Conservation (phyloP, 352 stramenopile genomes). For the Pythium rishiriense region DNA sequence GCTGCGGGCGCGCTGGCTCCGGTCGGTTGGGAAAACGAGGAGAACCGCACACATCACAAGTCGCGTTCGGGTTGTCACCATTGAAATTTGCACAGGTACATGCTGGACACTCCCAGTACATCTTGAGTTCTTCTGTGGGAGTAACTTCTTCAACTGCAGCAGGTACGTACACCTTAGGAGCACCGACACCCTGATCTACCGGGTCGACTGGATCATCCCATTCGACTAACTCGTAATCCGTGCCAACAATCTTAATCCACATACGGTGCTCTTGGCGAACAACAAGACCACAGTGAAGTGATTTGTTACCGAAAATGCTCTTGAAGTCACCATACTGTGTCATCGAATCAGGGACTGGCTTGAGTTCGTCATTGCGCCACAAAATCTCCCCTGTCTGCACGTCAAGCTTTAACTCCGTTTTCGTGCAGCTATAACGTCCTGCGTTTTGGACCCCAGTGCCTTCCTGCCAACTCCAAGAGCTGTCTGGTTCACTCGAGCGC, state of each 20-base stretch:
- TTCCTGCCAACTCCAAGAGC: constrained; percentile 68
- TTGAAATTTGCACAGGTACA: constrained; percentile 89
- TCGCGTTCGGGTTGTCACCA: constrained; percentile 73
- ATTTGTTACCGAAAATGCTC: constrained; percentile 80
- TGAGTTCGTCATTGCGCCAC: constrained; percentile 90
- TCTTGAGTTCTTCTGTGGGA: constrained; percentile 65
- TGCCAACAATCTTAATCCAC: constrained; percentile 90
- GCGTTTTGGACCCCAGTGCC: constrained; percentile 45
- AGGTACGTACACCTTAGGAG: constrained; percentile 49
- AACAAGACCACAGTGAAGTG: constrained; percentile 87
- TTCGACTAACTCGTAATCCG: constrained; percentile 85
- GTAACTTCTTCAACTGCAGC: constrained; percentile 17
- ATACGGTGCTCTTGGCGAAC: constrained; percentile 80
- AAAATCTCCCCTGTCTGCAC: constrained; percentile 87
- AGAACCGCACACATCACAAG: constrained; percentile 79
- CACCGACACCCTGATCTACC: constrained; percentile 83
- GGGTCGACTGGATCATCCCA: constrained; percentile 81
- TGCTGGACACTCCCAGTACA: constrained; percentile 87
- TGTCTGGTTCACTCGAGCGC: constrained; percentile 53
- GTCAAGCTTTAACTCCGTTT: constrained; percentile 86
- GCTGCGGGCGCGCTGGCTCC: constrained; percentile 18
- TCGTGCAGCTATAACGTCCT: constrained; percentile 68
- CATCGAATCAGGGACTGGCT: constrained; percentile 91
- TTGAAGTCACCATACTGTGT: constrained; percentile 88
- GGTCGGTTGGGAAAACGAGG: constrained; percentile 33